These are phyloP conservation scores for Hypomontagnella submonticulosa DNA, from an alignment of 495 filamentous ascomycete genomes.

Conservation along the genomic window DNA sequence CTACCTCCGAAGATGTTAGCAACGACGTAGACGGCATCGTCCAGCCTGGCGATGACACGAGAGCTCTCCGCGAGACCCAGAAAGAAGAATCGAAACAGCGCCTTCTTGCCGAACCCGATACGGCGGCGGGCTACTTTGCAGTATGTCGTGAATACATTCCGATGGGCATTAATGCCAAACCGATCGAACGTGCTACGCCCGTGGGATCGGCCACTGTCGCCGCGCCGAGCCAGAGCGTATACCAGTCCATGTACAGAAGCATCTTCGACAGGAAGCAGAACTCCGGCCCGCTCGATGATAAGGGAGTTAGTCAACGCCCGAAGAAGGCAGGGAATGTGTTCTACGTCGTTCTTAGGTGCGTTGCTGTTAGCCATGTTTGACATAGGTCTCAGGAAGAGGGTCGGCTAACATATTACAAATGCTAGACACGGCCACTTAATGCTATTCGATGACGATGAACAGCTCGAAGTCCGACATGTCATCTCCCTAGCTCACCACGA, in stretches of 20 bases:
- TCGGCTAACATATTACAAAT: constrained; percentile 25
- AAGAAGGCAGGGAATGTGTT: constrained; percentile 91
- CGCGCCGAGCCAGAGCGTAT: constrained; percentile 87
- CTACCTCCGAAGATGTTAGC: constrained; percentile 26
- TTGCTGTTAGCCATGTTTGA: constrained; percentile 40
- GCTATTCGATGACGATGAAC: constrained; percentile 92
- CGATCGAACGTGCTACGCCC: constrained; percentile 86
- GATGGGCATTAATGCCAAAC: constrained; percentile 89
- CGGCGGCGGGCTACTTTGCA: constrained; percentile 92
- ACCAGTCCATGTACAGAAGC: constrained; percentile 97
- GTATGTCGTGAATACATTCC: constrained; percentile 93
- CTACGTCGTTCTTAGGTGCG: constrained; percentile 87
- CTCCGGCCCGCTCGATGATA: constrained; percentile 61
- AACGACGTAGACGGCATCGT: constrained; percentile 55
- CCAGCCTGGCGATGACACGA: constrained; percentile 60
- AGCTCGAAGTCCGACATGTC: constrained; percentile 94
- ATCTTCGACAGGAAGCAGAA: constrained; percentile 86
- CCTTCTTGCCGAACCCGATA: constrained; percentile 72
- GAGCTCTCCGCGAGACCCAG: constrained; percentile 58
- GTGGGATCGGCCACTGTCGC: constrained; percentile 73
- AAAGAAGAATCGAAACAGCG: constrained; percentile 58
- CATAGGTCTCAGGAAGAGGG: constrained; percentile 2
- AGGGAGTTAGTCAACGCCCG: constrained; percentile 64
- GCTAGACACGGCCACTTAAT: constrained; percentile 92
- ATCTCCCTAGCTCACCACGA: constrained; percentile 90